Conservation (phyloP, 768 basidiomycete species). For the Suillus clintonianus region DNA sequence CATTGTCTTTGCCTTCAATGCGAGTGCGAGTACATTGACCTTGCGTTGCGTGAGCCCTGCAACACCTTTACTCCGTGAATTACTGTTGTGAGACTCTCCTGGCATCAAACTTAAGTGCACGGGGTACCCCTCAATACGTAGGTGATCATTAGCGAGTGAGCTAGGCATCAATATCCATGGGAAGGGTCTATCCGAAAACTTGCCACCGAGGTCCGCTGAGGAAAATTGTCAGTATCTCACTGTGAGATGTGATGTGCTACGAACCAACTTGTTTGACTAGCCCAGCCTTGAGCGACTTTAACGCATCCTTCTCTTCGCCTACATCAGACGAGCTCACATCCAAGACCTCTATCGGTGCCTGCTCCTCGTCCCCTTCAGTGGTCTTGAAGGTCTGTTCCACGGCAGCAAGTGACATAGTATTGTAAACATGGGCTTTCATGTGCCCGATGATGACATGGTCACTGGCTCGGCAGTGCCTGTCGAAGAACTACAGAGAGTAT, state of each 20-base stretch:
- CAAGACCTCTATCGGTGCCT: background rate
- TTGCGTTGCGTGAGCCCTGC: background rate
- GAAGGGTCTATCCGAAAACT: background rate
- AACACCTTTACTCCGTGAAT: background rate
- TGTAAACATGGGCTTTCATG: slow-evolving; percentile 10
- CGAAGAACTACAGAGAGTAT: slow-evolving; percentile 8
- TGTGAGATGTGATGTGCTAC: background rate
- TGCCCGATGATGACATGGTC: slow-evolving; percentile 1
- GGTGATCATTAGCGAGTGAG: background rate
- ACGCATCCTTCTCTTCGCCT: background rate
- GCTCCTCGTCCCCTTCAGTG: background rate
- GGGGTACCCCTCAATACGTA: background rate
- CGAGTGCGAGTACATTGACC: background rate
- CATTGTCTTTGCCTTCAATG: background rate
- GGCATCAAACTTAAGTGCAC: background rate
- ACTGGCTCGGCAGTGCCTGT: slow-evolving; percentile 3
- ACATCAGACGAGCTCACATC: background rate
- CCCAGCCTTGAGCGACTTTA: background rate
- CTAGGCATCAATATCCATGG: background rate
- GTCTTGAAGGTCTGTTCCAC: background rate
- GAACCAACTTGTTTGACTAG: background rate
- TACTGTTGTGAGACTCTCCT: background rate
- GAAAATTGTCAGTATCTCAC: background rate
- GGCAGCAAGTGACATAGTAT: background rate
- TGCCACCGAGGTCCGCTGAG: background rate